Percentiles rank a stretch among this genome's conserved stretches.
These are phyloP conservation scores for Jackrogersella minutella DNA, from an alignment of 495 filamentous ascomycete genomes.

Conservation along the genomic window DNA sequence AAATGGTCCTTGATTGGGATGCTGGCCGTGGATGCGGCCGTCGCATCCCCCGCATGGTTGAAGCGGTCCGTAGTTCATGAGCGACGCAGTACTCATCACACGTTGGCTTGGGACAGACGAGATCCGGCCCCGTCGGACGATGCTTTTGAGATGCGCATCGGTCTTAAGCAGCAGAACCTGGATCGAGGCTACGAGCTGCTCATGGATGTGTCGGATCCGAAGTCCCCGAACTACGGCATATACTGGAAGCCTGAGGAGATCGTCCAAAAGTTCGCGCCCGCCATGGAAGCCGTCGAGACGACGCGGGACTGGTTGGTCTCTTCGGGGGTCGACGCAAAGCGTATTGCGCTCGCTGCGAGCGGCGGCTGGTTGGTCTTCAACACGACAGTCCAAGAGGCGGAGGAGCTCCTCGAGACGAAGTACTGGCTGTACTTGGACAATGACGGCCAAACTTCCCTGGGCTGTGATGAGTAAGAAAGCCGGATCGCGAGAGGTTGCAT, in stretches of 20 bases:
- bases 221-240: background rate
- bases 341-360: slow-evolving; percentile 26
- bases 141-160: background rate
- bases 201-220: background rate
- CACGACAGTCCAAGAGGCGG: background rate
- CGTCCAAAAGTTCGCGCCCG: background rate
- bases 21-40: background rate
- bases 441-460: slow-evolving; percentile 12
- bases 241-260: background rate
- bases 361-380: background rate
- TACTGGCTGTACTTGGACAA: slow-evolving; percentile 64
- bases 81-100: background rate
- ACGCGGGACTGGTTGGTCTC: slow-evolving; percentile 60
- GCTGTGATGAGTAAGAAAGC: slow-evolving; percentile 6
- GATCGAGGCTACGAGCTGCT: background rate
- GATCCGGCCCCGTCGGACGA: background rate
- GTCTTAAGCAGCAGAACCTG: background rate
- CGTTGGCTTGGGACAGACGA: background rate
- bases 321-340: slow-evolving; percentile 55
- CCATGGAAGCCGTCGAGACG: slow-evolving; percentile 18
- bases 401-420: slow-evolving; percentile 24
- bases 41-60: slow-evolving; percentile 18
- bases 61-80: slow-evolving; percentile 32
- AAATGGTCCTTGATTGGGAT: background rate
- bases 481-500: background rate